These are phyloP conservation scores for Trametes maxima DNA, from an alignment of 768 basidiomycete genomes.

Conservation along the genomic window DNA sequence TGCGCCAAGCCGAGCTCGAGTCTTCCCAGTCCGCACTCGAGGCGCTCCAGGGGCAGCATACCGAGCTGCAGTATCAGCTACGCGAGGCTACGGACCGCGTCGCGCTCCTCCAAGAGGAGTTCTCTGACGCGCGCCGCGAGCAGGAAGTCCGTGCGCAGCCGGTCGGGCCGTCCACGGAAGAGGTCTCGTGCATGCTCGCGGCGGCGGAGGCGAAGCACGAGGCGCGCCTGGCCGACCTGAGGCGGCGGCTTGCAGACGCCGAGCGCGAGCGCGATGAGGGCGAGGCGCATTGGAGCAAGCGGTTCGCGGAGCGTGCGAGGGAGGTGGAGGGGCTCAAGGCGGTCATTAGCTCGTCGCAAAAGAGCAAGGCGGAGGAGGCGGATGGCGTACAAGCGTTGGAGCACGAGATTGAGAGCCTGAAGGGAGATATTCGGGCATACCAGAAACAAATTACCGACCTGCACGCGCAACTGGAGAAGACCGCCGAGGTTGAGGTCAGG, in stretches of 20 bases:
- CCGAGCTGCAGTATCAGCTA: conserved; percentile 85
- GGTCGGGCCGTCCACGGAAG: conserved; percentile 56
- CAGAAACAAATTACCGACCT: conserved; percentile 60
- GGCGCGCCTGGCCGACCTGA: conserved; percentile 70
- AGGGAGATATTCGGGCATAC: conserved; percentile 49
- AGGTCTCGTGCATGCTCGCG: conserved; percentile 71
- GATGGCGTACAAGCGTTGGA: conserved; percentile 51
- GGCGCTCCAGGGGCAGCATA: conserved; percentile 71
- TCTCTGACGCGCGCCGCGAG: conserved; percentile 62
- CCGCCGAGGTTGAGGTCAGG: conserved; percentile 66
- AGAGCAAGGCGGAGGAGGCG: conserved; percentile 62
- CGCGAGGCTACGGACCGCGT: conserved; percentile 78
- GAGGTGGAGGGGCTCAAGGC: conserved; percentile 77
- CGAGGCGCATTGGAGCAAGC: conserved; percentile 88
- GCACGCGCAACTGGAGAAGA: conserved; percentile 47
- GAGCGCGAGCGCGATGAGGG: conserved; percentile 87
- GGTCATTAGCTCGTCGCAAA: conserved; percentile 57
- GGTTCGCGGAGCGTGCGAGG: conserved; percentile 73
- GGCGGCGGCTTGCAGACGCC: conserved; percentile 55
- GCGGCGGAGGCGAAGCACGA: conserved; percentile 81
- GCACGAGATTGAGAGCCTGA: conserved; percentile 54
- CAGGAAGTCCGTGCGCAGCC: conserved; percentile 48
- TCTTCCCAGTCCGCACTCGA: conserved; percentile 77
- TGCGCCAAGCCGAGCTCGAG: conserved; percentile 89
- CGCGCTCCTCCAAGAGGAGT: conserved; percentile 70